Percentiles rank a stretch among this genome's conserved stretches.
Conservation (phyloP, 163 green algal species). For the Coccomyxa subellipsoidea region DNA sequence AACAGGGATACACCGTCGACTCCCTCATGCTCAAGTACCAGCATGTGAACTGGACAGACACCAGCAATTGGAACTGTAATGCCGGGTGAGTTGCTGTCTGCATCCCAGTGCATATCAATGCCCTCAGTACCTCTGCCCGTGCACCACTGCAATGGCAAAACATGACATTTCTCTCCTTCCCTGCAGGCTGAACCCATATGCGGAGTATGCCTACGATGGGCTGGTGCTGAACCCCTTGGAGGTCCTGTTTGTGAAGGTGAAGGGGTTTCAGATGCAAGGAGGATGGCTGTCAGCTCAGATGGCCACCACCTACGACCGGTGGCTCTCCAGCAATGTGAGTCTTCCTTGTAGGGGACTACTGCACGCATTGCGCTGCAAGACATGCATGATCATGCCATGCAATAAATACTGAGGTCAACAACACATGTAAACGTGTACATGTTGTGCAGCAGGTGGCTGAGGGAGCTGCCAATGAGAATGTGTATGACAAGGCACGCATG, state of each 20-base stretch:
- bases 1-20: conserved; percentile 57
- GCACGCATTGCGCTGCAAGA: background rate
- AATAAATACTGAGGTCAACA: background rate
- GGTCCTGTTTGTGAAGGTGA: conserved; percentile 66
- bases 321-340: conserved; percentile 15
- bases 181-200: conserved; percentile 40
- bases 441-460: background rate
- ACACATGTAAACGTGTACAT: background rate
- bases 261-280: conserved; percentile 32
- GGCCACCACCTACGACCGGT: conserved; percentile 30
- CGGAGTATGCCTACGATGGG: conserved; percentile 43
- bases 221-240: conserved; percentile 45
- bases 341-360: background rate
- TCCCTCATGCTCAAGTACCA: conserved; percentile 59
- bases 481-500: background rate
- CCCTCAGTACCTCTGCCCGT: background rate
- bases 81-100: background rate
- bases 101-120: too few species aligned
- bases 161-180: background rate
- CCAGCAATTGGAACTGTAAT: conserved; percentile 33
- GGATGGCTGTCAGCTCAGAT: conserved; percentile 24
- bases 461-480: background rate
- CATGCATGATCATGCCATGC: background rate
- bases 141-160: background rate
- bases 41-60: conserved; percentile 32